Base-by-base conservation (phyloP, 192 early-diverging fungal species). In the Entomortierella lignicola region DNA sequence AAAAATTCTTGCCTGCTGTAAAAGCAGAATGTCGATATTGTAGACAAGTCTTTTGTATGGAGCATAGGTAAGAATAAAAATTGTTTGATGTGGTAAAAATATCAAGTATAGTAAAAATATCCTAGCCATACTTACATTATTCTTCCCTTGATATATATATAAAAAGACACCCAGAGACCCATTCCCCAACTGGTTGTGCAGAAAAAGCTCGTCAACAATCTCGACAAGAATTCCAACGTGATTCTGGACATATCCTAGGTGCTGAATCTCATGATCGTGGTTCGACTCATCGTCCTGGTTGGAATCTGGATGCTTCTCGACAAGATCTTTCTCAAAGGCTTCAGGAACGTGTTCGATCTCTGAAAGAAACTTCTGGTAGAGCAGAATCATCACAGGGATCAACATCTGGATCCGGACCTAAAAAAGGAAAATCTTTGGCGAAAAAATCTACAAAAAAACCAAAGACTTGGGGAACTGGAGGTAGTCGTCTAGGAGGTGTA, bases 1-100 rank as follows among this genome's bases (percentile, higher is more conserved):
- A 79, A 60, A 79, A 79, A 50, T 79, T 79, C 43, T 54, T 79
- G 37, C 51, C 67, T 1, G 74, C 67, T 15, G 74, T 79, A 50
- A 79, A 79, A 30, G 74, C 74, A 10, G 74, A 79, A 58, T 79
- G 74, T 27, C 60, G 62, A 26, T 69, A 51, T 21, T 79, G 74
- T 31, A 44, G 54, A 4, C 37, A 60, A 2, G 42, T 79, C 30
- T 79, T 65, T 66, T 79, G 74, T 51, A 79, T 79, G 74, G 74
- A 79, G 27, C 74, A 79, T 39, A 42, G 74, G 74, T 70, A 70
- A 72, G 15, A 20, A 50, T 2, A 23, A 12, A 20, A 43, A n/a
- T n/a, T n/a, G n/a, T n/a, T n/a, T n/a, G n/a, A n/a, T n/a, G n/a
- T n/a, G n/a, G n/a, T n/a, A 65, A 53, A 65, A 47, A 67, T n/a